Conservation (phyloP, 495 filamentous ascomycete genomes). For the Pseudotulostoma volvatum region DNA sequence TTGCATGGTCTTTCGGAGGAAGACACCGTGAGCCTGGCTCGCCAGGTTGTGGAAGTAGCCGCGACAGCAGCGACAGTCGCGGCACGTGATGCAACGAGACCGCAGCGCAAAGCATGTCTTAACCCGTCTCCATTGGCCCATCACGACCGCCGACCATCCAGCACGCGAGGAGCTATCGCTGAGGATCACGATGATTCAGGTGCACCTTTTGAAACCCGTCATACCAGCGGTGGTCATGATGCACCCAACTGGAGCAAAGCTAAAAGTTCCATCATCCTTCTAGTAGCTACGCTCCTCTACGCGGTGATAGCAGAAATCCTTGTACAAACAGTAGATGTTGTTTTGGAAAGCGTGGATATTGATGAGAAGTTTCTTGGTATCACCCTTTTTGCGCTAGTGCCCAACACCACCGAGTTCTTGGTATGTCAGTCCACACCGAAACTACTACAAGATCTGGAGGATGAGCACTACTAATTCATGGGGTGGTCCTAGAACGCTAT, state of each 20-base stretch:
- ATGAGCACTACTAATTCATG: slow-evolving; percentile 10
- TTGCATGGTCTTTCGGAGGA: slow-evolving; percentile 45
- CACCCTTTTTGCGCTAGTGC: slow-evolving; percentile 90
- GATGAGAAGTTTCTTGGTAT: slow-evolving; percentile 98
- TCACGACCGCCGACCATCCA: slow-evolving; percentile 13
- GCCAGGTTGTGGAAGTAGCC: slow-evolving; percentile 77
- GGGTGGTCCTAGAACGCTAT: slow-evolving; percentile 67
- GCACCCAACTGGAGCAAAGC: slow-evolving; percentile 92
- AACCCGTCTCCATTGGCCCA: slow-evolving; percentile 12
- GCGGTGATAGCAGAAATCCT: slow-evolving; percentile 94
- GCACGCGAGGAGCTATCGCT: slow-evolving; percentile 14
- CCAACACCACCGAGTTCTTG: slow-evolving; percentile 96
- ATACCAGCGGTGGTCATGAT: slow-evolving; percentile 66
- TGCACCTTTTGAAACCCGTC: slow-evolving; percentile 19
- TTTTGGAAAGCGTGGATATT: slow-evolving; percentile 74
- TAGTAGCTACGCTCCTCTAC: slow-evolving; percentile 83
- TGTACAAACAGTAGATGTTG: slow-evolving; percentile 89
- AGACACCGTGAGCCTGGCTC: slow-evolving; percentile 63
- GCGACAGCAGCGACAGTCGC: slow-evolving; percentile 83
- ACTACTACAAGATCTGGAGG: neutral
- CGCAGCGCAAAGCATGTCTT: slow-evolving; percentile 30
- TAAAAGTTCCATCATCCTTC: slow-evolving; percentile 77
- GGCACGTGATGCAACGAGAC: slow-evolving; percentile 53
- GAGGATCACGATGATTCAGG: slow-evolving; percentile 30
- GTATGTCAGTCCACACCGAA: slow-evolving; percentile 35